Evolutionary conservation across 2,329 filamentous ascomycete genomes (phyloP), one percentile per base, ranked within the genome.

Genomic region (Stachybotrys chlorohalonatus): DNA sequence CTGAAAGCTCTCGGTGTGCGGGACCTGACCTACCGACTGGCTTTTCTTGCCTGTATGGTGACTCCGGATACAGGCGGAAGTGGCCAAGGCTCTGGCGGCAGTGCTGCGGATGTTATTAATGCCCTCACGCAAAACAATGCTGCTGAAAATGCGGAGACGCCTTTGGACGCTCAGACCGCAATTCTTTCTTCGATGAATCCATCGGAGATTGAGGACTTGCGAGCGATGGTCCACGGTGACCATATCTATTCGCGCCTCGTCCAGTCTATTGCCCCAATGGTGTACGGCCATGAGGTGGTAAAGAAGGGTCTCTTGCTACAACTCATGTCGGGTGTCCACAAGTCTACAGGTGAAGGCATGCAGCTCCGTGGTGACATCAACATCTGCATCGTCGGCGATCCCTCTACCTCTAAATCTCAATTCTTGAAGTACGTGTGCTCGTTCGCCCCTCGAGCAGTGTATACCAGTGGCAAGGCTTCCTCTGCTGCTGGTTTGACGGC

Each of bases 341-440:
- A 99, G 71, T 82, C 83, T 24, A 99, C 94, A 0, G 82, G 90
- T 0, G 94, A 99, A 73, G 93, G 90, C 58, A 96, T 99, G 90
- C 85, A 92, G 59, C 80, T 99, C 48, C 86, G 94, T 80, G 94
- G 94, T 62, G 94, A 99, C 67, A 92, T 99, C 77, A 99, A 99
- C 74, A 95, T 99, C 58, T 99, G 94, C 72, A 90, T 99, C 62
- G 94, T 99, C 56, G 94, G 94, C 57, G 94, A 99, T 67, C 94
- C 94, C 1, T 95, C 90, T 11, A 99, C 94, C 1, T 95, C 90
- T 60, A 99, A 99, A 71, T 96, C 92, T 36, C 94, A 99, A 64
- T 99, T 99, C 71, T 76, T 99, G 63, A 97, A 97, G 75, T 99
- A 99, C 66, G 88, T 99, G 59, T 96, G 92, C 77, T 94, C 90